Evolutionary conservation across 495 filamentous ascomycete genomes (phyloP).

Genomic region (Penicillium atrosanguineum): DNA sequence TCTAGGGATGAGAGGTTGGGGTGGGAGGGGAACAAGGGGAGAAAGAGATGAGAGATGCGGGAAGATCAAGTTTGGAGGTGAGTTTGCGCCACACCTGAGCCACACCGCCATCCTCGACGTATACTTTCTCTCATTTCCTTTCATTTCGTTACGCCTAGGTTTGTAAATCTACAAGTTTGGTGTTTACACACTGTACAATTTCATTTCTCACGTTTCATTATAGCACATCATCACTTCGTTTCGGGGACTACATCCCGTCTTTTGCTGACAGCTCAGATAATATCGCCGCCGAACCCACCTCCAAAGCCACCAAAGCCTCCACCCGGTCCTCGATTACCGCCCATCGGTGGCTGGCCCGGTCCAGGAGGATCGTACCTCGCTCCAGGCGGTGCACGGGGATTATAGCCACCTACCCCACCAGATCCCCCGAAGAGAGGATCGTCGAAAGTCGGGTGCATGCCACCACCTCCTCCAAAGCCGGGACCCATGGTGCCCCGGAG

Average conservation of each 20-base stretch:
- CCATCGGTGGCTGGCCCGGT: constrained; percentile 61
- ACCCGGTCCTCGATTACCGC: constrained; percentile 41
- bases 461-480: constrained; percentile 56
- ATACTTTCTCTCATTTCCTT: not conserved
- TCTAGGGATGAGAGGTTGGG: constrained; percentile 23
- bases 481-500: constrained; percentile 62
- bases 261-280: constrained; percentile 50
- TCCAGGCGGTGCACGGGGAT: constrained; percentile 52
- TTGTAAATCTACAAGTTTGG: not conserved
- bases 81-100: constrained; percentile 28
- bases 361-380: constrained; percentile 79
- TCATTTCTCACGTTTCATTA: not conserved
- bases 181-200: not conserved
- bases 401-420: constrained; percentile 43
- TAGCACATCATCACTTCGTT: not conserved
- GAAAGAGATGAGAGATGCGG: constrained; percentile 26
- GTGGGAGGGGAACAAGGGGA: constrained; percentile 16
- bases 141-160: not conserved
- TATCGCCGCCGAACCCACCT: constrained; percentile 62
- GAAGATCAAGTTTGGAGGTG: constrained; percentile 32
- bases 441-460: constrained; percentile 96
- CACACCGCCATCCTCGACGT: constrained; percentile 17
- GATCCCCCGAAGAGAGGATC: constrained; percentile 80
- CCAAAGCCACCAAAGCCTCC: constrained; percentile 51
- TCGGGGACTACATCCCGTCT: not conserved